Evolutionary conservation across 1,284 basidiomycete species (phyloP).

Genomic region (Cryptococcus wingfieldii): DNA sequence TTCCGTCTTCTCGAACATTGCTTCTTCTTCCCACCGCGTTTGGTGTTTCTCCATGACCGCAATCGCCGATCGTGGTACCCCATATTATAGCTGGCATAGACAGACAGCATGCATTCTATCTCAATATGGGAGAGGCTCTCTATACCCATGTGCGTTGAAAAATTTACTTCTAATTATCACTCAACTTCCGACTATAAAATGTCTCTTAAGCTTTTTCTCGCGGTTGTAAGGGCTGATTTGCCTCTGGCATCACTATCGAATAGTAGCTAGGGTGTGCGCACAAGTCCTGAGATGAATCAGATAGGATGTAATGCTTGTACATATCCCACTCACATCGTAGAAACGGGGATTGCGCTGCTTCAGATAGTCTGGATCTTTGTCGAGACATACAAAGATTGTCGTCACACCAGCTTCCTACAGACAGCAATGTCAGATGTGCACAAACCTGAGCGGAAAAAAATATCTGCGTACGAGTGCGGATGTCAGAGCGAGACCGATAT

Average conservation of each 20-base stretch:
- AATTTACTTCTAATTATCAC: too few species aligned
- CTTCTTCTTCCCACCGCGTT: too few species aligned
- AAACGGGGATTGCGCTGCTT: not conserved
- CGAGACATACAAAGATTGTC: slow-evolving; percentile 3
- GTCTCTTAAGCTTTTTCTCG: not conserved
- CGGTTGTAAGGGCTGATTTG: not conserved
- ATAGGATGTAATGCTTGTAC: too few species aligned
- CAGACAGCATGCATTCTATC: too few species aligned
- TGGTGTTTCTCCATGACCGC: too few species aligned
- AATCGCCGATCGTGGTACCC: too few species aligned
- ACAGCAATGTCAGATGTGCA: not conserved
- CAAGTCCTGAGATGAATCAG: not conserved
- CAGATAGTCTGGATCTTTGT: slow-evolving; percentile 1
- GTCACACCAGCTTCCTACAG: slow-evolving; percentile 3
- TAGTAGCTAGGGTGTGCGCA: not conserved
- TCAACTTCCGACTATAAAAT: too few species aligned
- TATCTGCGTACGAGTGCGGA: slow-evolving; percentile 8
- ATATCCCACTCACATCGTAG: not conserved
- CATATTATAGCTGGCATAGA: too few species aligned
- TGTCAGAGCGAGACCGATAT: slow-evolving; percentile 7
- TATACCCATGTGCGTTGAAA: too few species aligned
- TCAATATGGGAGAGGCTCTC: too few species aligned
- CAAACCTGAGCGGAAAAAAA: not conserved
- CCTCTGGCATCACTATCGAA: not conserved
- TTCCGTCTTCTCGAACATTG: too few species aligned